phyloP scores from a whole-genome alignment of 2,329 filamentous ascomycete genomes.

The Thyridium curvatum region DNA sequence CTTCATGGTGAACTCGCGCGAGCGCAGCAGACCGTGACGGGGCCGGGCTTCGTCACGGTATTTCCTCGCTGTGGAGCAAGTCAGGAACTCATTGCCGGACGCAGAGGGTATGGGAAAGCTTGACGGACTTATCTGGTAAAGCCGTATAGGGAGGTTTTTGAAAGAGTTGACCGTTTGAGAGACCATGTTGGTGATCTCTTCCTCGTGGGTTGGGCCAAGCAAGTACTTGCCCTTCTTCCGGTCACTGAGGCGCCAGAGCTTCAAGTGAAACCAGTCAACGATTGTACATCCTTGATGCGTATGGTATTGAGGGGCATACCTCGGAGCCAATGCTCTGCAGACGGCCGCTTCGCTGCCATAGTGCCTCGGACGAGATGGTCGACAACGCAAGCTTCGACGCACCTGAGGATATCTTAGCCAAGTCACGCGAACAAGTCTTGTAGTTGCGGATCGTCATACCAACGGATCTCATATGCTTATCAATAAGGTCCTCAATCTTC shows the following conservation, averaged over 20 bases:
- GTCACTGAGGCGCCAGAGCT: slow-evolving; percentile 36
- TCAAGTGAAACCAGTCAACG: too few relatives aligned
- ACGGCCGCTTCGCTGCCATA: slow-evolving; percentile 82
- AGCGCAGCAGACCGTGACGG: slow-evolving; percentile 78
- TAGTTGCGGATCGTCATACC: slow-evolving; percentile 36
- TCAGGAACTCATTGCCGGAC: not conserved
- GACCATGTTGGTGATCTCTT: slow-evolving; percentile 86
- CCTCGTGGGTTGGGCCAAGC: slow-evolving; percentile 89
- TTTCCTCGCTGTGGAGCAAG: slow-evolving; percentile 60
- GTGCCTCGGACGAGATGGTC: slow-evolving; percentile 73
- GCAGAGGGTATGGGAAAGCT: not conserved
- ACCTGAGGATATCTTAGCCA: slow-evolving; percentile 33
- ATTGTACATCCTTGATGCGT: too few relatives aligned
- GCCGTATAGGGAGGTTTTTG: slow-evolving; percentile 73
- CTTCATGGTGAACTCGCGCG: slow-evolving; percentile 95
- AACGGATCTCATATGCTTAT: slow-evolving; percentile 78
- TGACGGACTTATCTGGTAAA: slow-evolving; percentile 82
- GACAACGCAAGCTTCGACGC: slow-evolving; percentile 80
- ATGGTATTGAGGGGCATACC: slow-evolving; percentile 41
- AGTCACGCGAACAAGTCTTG: not conserved
- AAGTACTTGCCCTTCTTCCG: slow-evolving; percentile 69
- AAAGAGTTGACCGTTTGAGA: slow-evolving; percentile 70
- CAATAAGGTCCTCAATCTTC: slow-evolving; percentile 79
- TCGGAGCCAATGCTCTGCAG: slow-evolving; percentile 68
- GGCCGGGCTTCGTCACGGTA: slow-evolving; percentile 91